Percentiles rank a stretch among this genome's conserved stretches.
Evolutionary conservation across 2,329 filamentous ascomycete genomes (phyloP).

Genomic region (Colletotrichum lindemuthianum): DNA sequence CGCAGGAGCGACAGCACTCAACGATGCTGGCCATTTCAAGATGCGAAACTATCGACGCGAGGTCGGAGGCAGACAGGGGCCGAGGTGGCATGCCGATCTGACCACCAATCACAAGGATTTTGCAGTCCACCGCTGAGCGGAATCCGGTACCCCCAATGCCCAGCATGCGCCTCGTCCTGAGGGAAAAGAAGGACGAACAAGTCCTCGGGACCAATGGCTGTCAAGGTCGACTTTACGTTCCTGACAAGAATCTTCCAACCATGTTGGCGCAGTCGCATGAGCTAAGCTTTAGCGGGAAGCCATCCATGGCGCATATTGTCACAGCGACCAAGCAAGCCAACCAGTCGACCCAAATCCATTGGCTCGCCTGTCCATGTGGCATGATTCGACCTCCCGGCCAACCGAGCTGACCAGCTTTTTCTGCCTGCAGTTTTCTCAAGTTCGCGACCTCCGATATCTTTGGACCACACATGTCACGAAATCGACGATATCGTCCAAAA

Average conservation of each 20-base stretch:
- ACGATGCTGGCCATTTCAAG: constrained; percentile 5
- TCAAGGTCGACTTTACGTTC: constrained; percentile 13
- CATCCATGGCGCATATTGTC: constrained; percentile 12
- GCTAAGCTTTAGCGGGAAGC: constrained; percentile 12
- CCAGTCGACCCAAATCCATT: background rate
- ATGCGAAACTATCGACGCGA: background rate
- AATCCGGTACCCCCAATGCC: constrained; percentile 5
- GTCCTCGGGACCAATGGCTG: constrained; percentile 15
- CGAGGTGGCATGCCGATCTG: background rate
- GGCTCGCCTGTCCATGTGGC: background rate
- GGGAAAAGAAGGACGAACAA: no score
- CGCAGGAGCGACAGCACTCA: background rate
- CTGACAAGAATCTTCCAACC: constrained; percentile 24
- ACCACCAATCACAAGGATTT: background rate
- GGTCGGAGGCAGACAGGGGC: background rate
- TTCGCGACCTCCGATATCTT: no score
- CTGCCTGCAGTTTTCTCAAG: background rate
- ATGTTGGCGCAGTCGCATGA: constrained; percentile 1
- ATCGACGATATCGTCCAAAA: no score
- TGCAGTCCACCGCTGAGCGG: background rate
- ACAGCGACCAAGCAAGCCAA: background rate
- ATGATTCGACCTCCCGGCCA: background rate
- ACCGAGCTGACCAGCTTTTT: background rate
- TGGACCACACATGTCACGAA: no score
- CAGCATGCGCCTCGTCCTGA: constrained; percentile 20